Conservation (phyloP, 345 rosid species). For the Durio zibethinus region DNA sequence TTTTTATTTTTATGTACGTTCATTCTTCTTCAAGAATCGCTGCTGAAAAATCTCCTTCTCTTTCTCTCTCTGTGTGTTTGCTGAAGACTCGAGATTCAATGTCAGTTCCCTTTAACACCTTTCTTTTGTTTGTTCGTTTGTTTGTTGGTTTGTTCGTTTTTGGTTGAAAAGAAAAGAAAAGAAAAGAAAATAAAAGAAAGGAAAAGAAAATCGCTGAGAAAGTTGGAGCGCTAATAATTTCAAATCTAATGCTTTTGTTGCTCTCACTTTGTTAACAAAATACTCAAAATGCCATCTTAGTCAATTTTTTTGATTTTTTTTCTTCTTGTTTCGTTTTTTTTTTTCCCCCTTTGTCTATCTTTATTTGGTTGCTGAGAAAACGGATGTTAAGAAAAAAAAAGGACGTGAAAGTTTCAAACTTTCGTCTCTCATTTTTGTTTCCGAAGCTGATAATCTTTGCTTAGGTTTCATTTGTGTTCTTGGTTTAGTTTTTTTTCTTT, state of each 20-base stretch:
- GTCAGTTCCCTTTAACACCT: constrained; percentile 1
- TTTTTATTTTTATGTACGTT: too few relatives aligned
- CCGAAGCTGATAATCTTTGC: neutral
- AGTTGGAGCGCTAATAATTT: neutral
- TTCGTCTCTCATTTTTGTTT: neutral
- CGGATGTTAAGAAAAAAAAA: neutral
- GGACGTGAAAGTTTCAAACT: neutral
- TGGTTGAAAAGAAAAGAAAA: neutral
- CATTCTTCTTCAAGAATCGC: neutral
- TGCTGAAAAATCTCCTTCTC: neutral
- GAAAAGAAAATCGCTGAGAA: neutral
- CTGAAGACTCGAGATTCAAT: constrained; percentile 20
- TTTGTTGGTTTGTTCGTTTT: neutral
- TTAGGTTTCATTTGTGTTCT: neutral
- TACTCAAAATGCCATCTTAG: neutral
- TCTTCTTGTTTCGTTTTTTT: neutral
- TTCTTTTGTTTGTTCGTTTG: neutral
- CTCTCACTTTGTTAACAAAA: neutral
- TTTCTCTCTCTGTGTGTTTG: neutral
- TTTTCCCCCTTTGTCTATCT: neutral
- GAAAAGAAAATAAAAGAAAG: neutral
- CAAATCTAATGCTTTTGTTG: constrained; percentile 6
- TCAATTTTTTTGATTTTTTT: neutral
- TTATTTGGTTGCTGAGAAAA: constrained; percentile 11
- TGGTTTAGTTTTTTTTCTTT: neutral